Evolutionary conservation across 225 moss, liverwort and hornwort genomes (phyloP).

Genomic region (Anthoceros angustus): DNA sequence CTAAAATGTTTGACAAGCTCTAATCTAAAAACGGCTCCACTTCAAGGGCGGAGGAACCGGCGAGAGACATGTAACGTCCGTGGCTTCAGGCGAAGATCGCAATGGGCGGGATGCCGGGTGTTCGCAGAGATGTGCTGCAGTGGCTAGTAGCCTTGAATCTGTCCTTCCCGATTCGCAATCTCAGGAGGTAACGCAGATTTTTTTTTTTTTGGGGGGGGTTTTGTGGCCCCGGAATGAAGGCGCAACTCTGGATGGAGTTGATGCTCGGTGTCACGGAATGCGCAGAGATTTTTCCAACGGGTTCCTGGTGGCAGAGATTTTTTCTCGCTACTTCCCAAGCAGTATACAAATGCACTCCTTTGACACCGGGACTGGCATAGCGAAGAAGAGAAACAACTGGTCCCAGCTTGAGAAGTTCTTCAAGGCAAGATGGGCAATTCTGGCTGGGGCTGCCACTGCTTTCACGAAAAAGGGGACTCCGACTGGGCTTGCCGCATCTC

Average conservation of each 20-base stretch:
- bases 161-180: slow-evolving; percentile 76
- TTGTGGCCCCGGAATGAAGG: background rate
- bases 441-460: slow-evolving; percentile 4
- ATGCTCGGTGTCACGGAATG: background rate
- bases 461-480: background rate
- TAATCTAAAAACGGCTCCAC: too few species aligned
- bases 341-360: slow-evolving; percentile 90
- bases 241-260: background rate
- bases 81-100: background rate
- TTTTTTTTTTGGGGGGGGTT: too few species aligned
- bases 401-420: slow-evolving; percentile 67
- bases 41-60: too few species aligned
- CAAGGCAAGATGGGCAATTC: slow-evolving; percentile 21
- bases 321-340: slow-evolving; percentile 67
- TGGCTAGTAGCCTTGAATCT: slow-evolving; percentile 84
- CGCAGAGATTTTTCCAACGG: slow-evolving; percentile 87
- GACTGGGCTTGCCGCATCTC: slow-evolving; percentile 2
- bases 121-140: slow-evolving; percentile 65
- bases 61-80: too few species aligned
- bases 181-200: slow-evolving; percentile 37
- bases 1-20: too few species aligned
- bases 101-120: slow-evolving; percentile 44
- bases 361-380: slow-evolving; percentile 57
- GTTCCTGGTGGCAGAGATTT: slow-evolving; percentile 90
- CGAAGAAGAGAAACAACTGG: slow-evolving; percentile 83